Evolutionary conservation across 108 stramenopile genomes (phyloP).

Genomic region (Fragilaria crotonensis): DNA sequence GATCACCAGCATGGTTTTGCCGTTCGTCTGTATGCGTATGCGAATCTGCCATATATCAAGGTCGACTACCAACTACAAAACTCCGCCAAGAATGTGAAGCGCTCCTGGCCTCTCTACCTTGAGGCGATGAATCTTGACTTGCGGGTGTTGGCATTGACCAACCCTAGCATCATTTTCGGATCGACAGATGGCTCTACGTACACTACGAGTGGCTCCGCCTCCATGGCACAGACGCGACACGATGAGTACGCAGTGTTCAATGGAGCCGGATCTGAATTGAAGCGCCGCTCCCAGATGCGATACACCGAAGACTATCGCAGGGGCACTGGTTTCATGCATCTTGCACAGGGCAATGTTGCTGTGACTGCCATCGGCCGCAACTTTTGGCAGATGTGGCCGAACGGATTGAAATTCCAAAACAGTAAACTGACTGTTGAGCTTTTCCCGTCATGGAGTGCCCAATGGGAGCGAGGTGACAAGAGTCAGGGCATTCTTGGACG

Average conservation of each 20-base stretch:
- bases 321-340: background rate
- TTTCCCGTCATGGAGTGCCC: background rate
- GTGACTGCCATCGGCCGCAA: background rate
- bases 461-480: background rate
- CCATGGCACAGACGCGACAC: background rate
- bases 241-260: background rate
- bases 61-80: background rate
- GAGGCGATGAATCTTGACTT: background rate
- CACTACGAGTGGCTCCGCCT: background rate
- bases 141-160: background rate
- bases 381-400: conserved; percentile 1
- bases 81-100: background rate
- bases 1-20: background rate
- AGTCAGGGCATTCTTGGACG: background rate
- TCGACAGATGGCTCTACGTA: background rate
- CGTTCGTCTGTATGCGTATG: background rate
- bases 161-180: background rate
- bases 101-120: background rate
- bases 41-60: background rate
- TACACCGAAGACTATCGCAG: background rate
- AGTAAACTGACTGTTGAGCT: background rate
- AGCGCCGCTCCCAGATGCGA: background rate
- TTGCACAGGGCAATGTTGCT: background rate
- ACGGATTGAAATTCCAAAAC: background rate
- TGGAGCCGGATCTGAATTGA: background rate